Base-by-base conservation (phyloP, 345 rosid genomes). In the Salix exigua region DNA sequence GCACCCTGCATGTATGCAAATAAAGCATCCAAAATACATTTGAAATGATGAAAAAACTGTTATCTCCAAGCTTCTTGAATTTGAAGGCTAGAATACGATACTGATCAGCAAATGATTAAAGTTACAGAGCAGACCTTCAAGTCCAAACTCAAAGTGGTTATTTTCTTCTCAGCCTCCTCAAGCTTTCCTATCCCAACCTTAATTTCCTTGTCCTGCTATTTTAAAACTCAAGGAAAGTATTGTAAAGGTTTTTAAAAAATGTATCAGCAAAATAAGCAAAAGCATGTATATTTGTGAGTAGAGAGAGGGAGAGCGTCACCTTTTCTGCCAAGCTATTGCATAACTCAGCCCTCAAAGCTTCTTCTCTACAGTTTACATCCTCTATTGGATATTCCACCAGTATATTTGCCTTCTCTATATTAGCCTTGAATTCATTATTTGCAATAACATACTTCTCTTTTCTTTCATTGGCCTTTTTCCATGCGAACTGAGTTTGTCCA, bases 391-490 rank as follows among this genome's bases (percentile, higher is more conserved):
- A 71, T 46, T 82, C 83, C 82, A 66, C 63, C 25, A 44, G 8
- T n/a, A 69, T 67, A n/a, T 71, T 70, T 73, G 76, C 85, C 66
- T 85, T 83, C 81, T 83, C 85, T 37, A 21, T 48, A 28, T 53
- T 67, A 55, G 28, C 79, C 58, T 55, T 68, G 68, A 61, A 74
- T 77, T 87, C 87, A 66, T 77, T 75, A 66, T 79, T 60, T 70
- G 55, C 74, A 73, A 58, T 75, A 50, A 84, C 86, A 65, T 84
- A 84, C 77, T 81, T 87, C 38, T 75, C 81, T 83, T 81, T 87
- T 87, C 86, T 82, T 64, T 80, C 85, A 44, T 67, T 71, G 62
- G 81, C 80, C 68, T 75, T 77, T 70, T 18, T 19, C 66, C 73
- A 38, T 68, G 68, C 68, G 69, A 70, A 64, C 63, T 46, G 68